Evolutionary conservation across 78 protist species (phyloP), one percentile per base, ranked within the genome.

Genomic region (Chrysochromulina parva): DNA sequence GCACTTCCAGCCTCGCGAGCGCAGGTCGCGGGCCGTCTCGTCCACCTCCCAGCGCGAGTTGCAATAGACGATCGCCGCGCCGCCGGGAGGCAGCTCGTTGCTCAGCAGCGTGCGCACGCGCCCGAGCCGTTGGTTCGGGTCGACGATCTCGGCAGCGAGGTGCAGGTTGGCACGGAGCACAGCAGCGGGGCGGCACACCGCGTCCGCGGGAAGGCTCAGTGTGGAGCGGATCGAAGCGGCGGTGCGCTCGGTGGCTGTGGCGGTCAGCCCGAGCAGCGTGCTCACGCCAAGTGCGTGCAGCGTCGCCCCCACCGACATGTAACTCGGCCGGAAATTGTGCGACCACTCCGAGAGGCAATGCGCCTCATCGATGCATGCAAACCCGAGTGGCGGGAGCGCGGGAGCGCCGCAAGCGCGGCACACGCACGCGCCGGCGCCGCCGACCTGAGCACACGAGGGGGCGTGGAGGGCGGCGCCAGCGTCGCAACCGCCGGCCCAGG

Each of bases 281-380:
- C n/a, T 0, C 13, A 38, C 74, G 59, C 81, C 71, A 1, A 94
- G 55, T 9, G 0, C 0, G 16, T 7, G 53, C 48, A 94, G 47
- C 28, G 55, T 87, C 26, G 6, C 16, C 22, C 50, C 28, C 17
- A 92, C 66, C 24, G 69, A 50, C 62, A 92, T 84, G 89, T 85
- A 96, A 9, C 92, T 54, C 0, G 93, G 91, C 9, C 97, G 90
- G 92, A 97, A 97, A 85, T 96, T 94, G 92, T 97, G 98, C 10
- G 97, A 95, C 98, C 98, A 97, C 62, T 94, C 93, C 11, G 93
- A 60, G 7, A 97, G 53, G 91, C 98, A 97, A 90, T 97, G 98
- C 58, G 96, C 95, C 74, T 96, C 98, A 88, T 96, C 98, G 57
- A 96, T 86, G 53, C 96, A 96, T 52, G 65, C 94, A 28, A 94